A percentile compares a stretch with the other conserved stretches of the same genome.
phyloP scores from a whole-genome alignment of 2,329 filamentous ascomycete genomes.

The Scolecobasidium constrictum region DNA sequence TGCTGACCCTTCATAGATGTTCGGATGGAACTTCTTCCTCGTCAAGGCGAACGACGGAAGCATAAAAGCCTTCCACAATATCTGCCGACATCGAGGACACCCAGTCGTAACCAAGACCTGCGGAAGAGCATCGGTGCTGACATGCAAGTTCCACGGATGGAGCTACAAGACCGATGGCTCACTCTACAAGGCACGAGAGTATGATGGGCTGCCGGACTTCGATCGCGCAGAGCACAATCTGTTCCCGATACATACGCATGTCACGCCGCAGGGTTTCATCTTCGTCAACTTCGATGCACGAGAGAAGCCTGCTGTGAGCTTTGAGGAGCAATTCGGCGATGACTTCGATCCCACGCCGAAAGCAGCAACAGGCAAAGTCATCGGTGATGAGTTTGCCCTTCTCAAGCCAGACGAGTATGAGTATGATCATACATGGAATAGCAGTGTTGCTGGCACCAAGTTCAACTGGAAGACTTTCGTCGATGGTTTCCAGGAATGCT shows the following conservation, averaged over 20 bases:
- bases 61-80: constrained; percentile 1
- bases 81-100: not conserved
- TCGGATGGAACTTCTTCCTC: constrained; percentile 1
- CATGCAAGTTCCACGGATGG: constrained; percentile 1
- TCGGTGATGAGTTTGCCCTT: not conserved
- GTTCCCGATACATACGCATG: constrained; percentile 4
- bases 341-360: constrained; percentile 1
- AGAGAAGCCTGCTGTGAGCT: constrained; percentile 2
- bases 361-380: not conserved
- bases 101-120: not conserved
- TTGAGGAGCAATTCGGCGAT: constrained; percentile 4
- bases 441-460: not conserved
- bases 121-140: not conserved
- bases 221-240: not conserved
- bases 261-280: constrained; percentile 4
- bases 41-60: not conserved
- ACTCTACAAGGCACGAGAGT: constrained; percentile 3
- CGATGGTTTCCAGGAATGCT: not conserved
- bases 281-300: constrained; percentile 6
- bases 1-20: constrained; percentile 1
- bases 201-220: not conserved
- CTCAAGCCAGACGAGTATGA: constrained; percentile 1
- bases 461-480: constrained; percentile 3
- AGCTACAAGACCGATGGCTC: constrained; percentile 1
- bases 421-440: constrained; percentile 1